These are phyloP conservation scores for Thermomyces lanuginosus DNA, from an alignment of 2,329 filamentous ascomycete genomes.

Conservation along the genomic window DNA sequence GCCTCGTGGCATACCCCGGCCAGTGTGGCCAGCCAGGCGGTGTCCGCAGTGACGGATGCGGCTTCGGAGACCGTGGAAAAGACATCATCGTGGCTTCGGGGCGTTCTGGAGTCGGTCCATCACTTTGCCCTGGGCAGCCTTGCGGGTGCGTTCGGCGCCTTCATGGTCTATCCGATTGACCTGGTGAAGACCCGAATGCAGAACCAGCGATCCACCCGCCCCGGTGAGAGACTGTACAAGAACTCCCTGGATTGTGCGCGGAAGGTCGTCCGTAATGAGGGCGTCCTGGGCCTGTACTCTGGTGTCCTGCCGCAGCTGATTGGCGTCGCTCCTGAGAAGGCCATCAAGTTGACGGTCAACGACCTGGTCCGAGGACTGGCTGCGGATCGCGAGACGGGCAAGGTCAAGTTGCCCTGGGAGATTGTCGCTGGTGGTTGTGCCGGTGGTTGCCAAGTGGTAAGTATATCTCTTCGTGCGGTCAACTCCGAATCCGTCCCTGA, in stretches of 20 bases:
- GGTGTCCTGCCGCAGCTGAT: conserved; percentile 90
- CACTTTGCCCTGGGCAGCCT: conserved; percentile 81
- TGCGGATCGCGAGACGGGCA: conserved; percentile 54
- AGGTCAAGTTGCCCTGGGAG: conserved; percentile 57
- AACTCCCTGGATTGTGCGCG: conserved; percentile 91
- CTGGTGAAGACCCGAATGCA: conserved; percentile 97
- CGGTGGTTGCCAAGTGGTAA: conserved; percentile 88
- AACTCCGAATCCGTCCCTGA: background rate
- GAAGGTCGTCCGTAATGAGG: conserved; percentile 89
- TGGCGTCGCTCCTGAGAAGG: conserved; percentile 97
- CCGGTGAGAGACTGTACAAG: conserved; percentile 82
- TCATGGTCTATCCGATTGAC: conserved; percentile 99
- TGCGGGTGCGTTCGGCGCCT: conserved; percentile 91
- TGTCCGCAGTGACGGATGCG: conserved; percentile 25
- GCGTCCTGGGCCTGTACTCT: conserved; percentile 76
- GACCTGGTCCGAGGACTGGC: conserved; percentile 69
- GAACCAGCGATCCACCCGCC: conserved; percentile 72
- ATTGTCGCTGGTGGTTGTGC: conserved; percentile 76
- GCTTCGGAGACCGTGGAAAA: conserved; percentile 39
- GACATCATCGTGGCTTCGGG: conserved; percentile 43
- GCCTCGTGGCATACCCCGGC: conserved; percentile 67
- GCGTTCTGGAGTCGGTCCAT: conserved; percentile 61
- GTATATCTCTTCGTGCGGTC: conserved; percentile 22
- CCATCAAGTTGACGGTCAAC: conserved; percentile 97
- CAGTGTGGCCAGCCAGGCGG: conserved; percentile 34